A percentile compares a stretch with the other conserved stretches of the same genome.
Evolutionary conservation across 495 filamentous ascomycete genomes (phyloP).

Genomic region (Choiromyces venosus): DNA sequence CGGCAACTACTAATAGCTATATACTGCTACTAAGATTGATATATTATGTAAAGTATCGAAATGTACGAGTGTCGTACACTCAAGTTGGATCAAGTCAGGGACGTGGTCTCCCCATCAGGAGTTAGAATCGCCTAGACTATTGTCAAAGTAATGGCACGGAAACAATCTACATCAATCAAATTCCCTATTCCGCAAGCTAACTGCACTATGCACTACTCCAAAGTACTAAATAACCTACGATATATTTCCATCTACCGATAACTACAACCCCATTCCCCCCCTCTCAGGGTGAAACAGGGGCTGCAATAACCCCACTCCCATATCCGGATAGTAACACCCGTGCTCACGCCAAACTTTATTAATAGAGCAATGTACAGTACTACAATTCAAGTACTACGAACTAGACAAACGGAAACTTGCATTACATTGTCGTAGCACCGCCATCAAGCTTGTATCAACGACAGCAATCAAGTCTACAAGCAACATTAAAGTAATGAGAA

Average conservation of each 20-base stretch:
- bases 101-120: not conserved
- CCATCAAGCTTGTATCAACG: not conserved
- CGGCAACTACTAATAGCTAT: not conserved
- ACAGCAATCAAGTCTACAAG: not conserved
- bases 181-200: not conserved
- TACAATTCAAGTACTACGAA: not conserved
- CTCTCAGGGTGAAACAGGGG: not conserved
- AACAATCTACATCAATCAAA: not conserved
- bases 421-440: not conserved
- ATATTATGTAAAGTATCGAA: not conserved
- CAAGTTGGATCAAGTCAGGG: not conserved
- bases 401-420: not conserved
- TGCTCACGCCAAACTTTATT: not conserved
- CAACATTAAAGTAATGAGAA: not conserved
- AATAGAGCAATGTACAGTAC: not conserved
- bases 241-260: not conserved
- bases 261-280: not conserved
- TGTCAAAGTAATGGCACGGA: not conserved
- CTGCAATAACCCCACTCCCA: not conserved
- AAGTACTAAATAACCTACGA: not conserved
- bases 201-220: not conserved
- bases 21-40: not conserved
- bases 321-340: not conserved
- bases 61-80: not conserved
- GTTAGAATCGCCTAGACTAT: not conserved